Conservation (phyloP, 306 rosid genomes). For the Fagus sylvatica region DNA sequence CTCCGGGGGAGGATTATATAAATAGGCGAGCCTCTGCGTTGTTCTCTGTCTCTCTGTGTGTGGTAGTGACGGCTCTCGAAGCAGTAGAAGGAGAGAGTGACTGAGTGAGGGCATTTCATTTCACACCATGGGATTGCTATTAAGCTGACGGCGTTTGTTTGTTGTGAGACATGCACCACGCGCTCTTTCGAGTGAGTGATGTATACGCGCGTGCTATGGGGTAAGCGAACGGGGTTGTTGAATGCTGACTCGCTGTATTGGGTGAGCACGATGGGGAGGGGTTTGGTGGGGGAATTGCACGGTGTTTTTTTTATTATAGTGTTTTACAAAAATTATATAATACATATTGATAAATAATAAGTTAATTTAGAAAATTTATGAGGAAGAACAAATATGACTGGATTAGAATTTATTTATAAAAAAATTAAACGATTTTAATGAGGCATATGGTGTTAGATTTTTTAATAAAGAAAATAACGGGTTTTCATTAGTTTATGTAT, state of each 20-base stretch:
- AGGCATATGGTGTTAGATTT: too few relatives aligned
- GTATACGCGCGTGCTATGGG: background rate
- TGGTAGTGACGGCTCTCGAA: conserved; percentile 14
- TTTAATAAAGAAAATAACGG: too few relatives aligned
- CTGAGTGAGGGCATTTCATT: background rate
- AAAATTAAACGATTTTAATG: too few relatives aligned
- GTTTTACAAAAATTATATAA: too few relatives aligned
- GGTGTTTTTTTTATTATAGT: too few relatives aligned
- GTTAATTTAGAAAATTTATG: too few relatives aligned
- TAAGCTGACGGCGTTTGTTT: conserved; percentile 22
- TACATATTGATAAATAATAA: too few relatives aligned
- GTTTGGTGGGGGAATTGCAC: too few relatives aligned
- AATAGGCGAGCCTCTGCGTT: conserved; percentile 10
- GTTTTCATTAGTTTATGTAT: too few relatives aligned
- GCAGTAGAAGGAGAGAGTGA: background rate
- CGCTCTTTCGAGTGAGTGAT: background rate
- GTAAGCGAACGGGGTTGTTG: too few relatives aligned
- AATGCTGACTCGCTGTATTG: background rate
- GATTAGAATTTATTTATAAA: too few relatives aligned
- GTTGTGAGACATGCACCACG: background rate
- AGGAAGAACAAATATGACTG: too few relatives aligned
- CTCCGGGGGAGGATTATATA: background rate
- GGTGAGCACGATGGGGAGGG: conserved; percentile 8
- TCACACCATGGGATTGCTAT: background rate
- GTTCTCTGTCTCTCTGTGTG: background rate